These are phyloP conservation scores for Taphrina betulina DNA, from an alignment of 1,139 yeast species.

Conservation along the genomic window DNA sequence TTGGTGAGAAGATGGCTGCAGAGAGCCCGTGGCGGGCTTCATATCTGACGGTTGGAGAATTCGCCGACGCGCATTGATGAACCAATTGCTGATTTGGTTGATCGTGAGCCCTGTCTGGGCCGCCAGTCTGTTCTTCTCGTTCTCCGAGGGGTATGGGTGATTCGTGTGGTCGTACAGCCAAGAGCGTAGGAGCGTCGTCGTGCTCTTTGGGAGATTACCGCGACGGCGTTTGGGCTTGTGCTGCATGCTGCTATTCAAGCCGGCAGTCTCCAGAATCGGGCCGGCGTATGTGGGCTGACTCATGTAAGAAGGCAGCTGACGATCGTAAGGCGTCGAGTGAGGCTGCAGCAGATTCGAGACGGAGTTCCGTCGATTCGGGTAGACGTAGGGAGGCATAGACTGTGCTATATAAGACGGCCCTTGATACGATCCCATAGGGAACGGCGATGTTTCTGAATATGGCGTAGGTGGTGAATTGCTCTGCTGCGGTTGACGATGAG, in stretches of 20 bases:
- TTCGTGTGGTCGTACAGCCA: conserved; percentile 86
- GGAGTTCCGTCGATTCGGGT: conserved; percentile 3
- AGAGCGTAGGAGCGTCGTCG: conserved; percentile 72
- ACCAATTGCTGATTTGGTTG: conserved; percentile 94
- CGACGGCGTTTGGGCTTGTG: conserved; percentile 53
- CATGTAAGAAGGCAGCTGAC: too few species aligned
- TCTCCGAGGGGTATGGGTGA: conserved; percentile 92
- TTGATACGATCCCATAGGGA: not conserved
- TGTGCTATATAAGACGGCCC: not conserved
- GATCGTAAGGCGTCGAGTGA: conserved; percentile 16
- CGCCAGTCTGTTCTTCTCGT: conserved; percentile 79
- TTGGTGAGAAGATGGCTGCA: too few species aligned
- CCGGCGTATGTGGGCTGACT: too few species aligned
- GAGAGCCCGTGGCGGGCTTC: too few species aligned
- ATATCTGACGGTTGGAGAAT: conserved; percentile 27
- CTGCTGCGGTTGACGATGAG: too few species aligned
- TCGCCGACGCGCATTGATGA: conserved; percentile 89
- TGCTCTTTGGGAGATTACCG: conserved; percentile 82
- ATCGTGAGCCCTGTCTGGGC: conserved; percentile 80
- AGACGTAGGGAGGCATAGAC: not conserved
- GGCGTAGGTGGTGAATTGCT: too few species aligned
- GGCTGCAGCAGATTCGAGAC: not conserved
- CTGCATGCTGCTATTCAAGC: too few species aligned
- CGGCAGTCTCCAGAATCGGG: too few species aligned
- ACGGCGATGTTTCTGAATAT: too few species aligned